Evolutionary conservation across 805 yeast genomes (phyloP).

Genomic region (Lipomyces japonicus): DNA sequence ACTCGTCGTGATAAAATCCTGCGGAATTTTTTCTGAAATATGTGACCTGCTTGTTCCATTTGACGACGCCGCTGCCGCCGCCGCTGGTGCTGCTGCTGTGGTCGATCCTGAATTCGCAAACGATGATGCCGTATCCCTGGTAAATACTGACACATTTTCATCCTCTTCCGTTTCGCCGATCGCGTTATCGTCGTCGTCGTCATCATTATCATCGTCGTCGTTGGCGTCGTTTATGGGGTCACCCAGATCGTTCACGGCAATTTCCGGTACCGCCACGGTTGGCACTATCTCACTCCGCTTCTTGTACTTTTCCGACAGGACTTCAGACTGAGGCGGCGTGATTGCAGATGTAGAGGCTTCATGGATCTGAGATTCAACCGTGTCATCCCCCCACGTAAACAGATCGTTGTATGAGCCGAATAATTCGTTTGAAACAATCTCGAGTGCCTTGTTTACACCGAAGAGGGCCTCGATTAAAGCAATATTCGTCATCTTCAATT

Average conservation of each 20-base stretch:
- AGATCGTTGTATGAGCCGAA: constrained; percentile 24
- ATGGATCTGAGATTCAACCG: constrained; percentile 28
- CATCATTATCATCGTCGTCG: constrained; percentile 1
- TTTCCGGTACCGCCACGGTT: constrained; percentile 16
- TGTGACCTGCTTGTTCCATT: neutral
- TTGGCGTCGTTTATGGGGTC: constrained; percentile 3
- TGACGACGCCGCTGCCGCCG: neutral
- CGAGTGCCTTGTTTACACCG: constrained; percentile 25
- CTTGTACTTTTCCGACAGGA: constrained; percentile 19
- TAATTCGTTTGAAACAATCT: constrained; percentile 23
- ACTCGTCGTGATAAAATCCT: constrained; percentile 8
- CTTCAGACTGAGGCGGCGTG: neutral
- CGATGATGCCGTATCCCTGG: constrained; percentile 1
- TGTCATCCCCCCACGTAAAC: constrained; percentile 28
- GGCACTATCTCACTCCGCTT: constrained; percentile 16
- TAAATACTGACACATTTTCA: neutral
- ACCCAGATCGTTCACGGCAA: constrained; percentile 5
- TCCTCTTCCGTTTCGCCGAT: neutral
- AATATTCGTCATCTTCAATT: constrained; percentile 20
- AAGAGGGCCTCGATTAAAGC: constrained; percentile 22
- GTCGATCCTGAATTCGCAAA: neutral
- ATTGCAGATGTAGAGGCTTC: constrained; percentile 27
- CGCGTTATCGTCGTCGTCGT: constrained; percentile 1
- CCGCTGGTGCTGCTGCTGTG: neutral
- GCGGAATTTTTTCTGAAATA: constrained; percentile 13